Conservation (phyloP, 352 stramenopile genomes). For the Pythium phragmiticola region DNA sequence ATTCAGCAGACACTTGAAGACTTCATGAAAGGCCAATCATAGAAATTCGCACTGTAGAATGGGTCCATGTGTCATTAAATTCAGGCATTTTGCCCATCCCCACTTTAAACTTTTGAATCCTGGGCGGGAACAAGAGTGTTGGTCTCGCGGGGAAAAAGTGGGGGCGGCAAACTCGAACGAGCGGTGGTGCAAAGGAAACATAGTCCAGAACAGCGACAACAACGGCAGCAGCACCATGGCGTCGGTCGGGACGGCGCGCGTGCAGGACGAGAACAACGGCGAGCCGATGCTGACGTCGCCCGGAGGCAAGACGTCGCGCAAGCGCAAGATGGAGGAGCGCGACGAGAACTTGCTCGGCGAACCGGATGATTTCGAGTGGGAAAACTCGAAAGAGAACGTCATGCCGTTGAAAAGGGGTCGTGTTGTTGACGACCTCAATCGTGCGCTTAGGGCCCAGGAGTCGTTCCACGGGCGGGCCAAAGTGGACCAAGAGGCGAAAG, state of each 20-base stretch:
- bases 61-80: not conserved
- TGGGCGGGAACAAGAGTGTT: conserved; percentile 14
- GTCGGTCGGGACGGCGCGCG: conserved; percentile 17
- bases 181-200: not conserved
- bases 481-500: conserved; percentile 52
- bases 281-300: conserved; percentile 18
- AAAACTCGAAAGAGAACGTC: conserved; percentile 88
- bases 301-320: conserved; percentile 22
- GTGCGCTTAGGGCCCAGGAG: conserved; percentile 56
- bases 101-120: conserved; percentile 25
- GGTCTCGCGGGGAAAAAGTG: conserved; percentile 15
- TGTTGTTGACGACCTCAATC: conserved; percentile 79
- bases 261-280: conserved; percentile 27
- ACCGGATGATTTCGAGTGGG: conserved; percentile 67
- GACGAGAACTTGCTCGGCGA: conserved; percentile 27
- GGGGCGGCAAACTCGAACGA: conserved; percentile 2
- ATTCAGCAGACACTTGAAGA: not conserved
- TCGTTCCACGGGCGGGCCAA: conserved; percentile 62
- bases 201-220: not conserved
- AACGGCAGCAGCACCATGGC: conserved; percentile 13
- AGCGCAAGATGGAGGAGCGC: conserved; percentile 41
- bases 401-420: conserved; percentile 78
- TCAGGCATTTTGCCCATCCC: not conserved
- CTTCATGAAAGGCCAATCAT: no score
- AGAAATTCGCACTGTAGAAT: no score